Percentiles rank a stretch among this genome's conserved stretches.
These are phyloP conservation scores for Artemisia argyi DNA, from an alignment of 129 eudicot species.

Conservation along the genomic window DNA sequence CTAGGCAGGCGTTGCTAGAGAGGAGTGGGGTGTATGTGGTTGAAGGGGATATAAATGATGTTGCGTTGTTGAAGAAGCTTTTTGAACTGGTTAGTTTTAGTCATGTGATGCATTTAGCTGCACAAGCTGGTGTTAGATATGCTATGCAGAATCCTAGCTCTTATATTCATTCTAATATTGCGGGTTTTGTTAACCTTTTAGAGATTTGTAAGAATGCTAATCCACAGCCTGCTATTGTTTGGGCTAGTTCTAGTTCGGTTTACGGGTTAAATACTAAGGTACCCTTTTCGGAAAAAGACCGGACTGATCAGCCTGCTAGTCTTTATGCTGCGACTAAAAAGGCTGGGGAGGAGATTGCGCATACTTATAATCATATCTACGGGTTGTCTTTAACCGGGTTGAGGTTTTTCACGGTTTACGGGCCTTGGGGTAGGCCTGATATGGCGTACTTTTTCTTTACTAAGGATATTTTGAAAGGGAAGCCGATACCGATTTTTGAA, in stretches of 20 bases:
- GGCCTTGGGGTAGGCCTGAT: conserved; percentile 97
- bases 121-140: conserved; percentile 86
- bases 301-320: conserved; percentile 88
- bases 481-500: conserved; percentile 66
- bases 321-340: conserved; percentile 84
- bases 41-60: conserved; percentile 81
- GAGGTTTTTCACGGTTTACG: conserved; percentile 83
- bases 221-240: conserved; percentile 87
- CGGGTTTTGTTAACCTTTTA: conserved; percentile 69
- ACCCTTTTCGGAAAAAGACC: conserved; percentile 77
- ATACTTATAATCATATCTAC: conserved; percentile 78
- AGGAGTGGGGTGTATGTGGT: conserved; percentile 65
- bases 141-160: conserved; percentile 84
- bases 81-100: conserved; percentile 62
- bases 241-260: conserved; percentile 87
- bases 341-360: conserved; percentile 89
- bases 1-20: conserved; percentile 60
- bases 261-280: conserved; percentile 78
- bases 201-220: conserved; percentile 71
- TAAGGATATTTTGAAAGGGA: conserved; percentile 64
- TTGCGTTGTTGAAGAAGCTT: conserved; percentile 44
- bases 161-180: conserved; percentile 73
- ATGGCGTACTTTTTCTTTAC: conserved; percentile 91
- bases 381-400: conserved; percentile 78
- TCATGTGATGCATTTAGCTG: conserved; percentile 89